phyloP scores from a whole-genome alignment of 202 grass and related monocot species.

The Elaeis oleifera region DNA sequence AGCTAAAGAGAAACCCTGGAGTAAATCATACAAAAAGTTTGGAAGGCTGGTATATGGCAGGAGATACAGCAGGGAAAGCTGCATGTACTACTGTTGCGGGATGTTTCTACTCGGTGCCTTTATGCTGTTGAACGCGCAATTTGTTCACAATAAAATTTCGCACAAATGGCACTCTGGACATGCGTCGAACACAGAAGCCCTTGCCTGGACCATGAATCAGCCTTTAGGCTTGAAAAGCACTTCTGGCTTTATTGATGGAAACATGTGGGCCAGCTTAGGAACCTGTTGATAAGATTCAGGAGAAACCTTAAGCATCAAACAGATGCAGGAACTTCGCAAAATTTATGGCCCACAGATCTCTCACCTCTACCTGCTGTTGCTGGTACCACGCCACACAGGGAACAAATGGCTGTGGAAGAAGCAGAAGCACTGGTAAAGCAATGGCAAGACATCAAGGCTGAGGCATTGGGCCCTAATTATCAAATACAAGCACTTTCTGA shows the following conservation, averaged over 20 bases:
- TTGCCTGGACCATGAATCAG: slow-evolving; percentile 29
- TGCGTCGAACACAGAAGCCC: slow-evolving; percentile 12
- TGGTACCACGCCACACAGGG: slow-evolving; percentile 16
- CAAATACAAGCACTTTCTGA: slow-evolving; percentile 49
- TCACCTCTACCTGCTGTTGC: slow-evolving; percentile 5
- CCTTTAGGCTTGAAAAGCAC: slow-evolving; percentile 21
- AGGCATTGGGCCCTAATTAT: slow-evolving; percentile 72
- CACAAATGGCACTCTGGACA: background rate
- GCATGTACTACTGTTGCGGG: slow-evolving; percentile 58
- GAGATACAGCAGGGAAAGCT: slow-evolving; percentile 45
- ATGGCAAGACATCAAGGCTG: slow-evolving; percentile 86
- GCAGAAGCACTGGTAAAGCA: slow-evolving; percentile 71
- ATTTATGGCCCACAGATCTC: slow-evolving; percentile 20
- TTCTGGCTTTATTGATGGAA: slow-evolving; percentile 24
- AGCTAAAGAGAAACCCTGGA: slow-evolving; percentile 51
- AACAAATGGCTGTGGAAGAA: slow-evolving; percentile 65
- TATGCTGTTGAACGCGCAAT: slow-evolving; percentile 51
- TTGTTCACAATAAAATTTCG: slow-evolving; percentile 26
- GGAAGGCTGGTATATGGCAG: slow-evolving; percentile 44
- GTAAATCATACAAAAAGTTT: slow-evolving; percentile 40
- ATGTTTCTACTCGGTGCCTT: slow-evolving; percentile 49
- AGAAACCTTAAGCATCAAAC: slow-evolving; percentile 22
- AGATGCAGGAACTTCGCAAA: slow-evolving; percentile 29
- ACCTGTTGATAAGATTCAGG: slow-evolving; percentile 48
- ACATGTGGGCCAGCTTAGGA: slow-evolving; percentile 43